Evolutionary conservation across 345 rosid genomes (phyloP).

Genomic region (Pugionium dolabratum): DNA sequence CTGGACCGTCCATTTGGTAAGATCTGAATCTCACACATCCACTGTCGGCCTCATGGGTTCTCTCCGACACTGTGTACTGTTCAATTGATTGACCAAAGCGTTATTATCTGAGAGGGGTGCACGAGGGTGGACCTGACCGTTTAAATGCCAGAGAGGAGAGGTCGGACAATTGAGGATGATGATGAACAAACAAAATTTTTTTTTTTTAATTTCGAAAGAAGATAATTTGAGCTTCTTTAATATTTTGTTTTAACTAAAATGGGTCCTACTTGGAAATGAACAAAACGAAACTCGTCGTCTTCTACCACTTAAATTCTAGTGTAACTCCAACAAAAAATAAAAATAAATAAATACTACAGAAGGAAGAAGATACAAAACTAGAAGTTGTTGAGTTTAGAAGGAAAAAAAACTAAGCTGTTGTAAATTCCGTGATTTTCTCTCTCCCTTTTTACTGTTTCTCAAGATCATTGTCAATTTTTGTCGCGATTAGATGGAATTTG

Average conservation of each 20-base stretch:
- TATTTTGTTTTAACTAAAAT: background rate
- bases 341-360: too few species aligned
- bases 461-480: slow-evolving; percentile 25
- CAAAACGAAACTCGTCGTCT: slow-evolving; percentile 39
- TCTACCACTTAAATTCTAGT: slow-evolving; percentile 34
- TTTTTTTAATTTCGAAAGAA: background rate
- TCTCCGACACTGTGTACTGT: slow-evolving; percentile 21
- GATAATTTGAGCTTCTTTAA: background rate
- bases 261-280: slow-evolving; percentile 27
- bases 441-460: slow-evolving; percentile 11
- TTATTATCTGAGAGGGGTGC: background rate
- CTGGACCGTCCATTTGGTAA: slow-evolving; percentile 29
- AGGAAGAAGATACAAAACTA: background rate
- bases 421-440: slow-evolving; percentile 22
- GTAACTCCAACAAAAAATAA: slow-evolving; percentile 32
- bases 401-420: background rate
- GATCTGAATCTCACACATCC: background rate
- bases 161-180: slow-evolving; percentile 3
- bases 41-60: slow-evolving; percentile 40
- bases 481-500: slow-evolving; percentile 34
- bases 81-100: too few species aligned
- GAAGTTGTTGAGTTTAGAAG: slow-evolving; percentile 10
- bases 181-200: background rate
- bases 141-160: slow-evolving; percentile 28
- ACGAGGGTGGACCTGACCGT: slow-evolving; percentile 25